Base-by-base conservation (phyloP, 192 early-diverging fungal species). In the Chytriomyces sp. region DNA sequence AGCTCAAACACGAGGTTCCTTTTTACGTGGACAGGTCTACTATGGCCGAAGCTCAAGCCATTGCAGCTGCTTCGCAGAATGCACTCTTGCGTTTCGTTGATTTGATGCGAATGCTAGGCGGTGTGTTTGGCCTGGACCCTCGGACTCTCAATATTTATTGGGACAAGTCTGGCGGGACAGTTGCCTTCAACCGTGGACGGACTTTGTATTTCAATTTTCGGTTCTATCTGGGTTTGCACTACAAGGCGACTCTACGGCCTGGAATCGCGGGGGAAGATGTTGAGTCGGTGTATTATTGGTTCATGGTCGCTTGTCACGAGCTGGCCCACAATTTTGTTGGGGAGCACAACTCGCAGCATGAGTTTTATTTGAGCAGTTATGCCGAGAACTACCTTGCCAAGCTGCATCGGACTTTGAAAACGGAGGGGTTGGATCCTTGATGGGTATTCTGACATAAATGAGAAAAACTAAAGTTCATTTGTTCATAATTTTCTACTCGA, bases 201-300 rank as follows among this genome's bases (percentile, higher is more conserved):
- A 78, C 87, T 8, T 77, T 96, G 37, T 96, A 94, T 68, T 93
- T 96, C 76, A 96, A 96, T 53, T 72, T 90, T 40, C 73, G 93
- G 14, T 95, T 82, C 77, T 96, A 89, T 75, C 71, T 91, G 5
- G 88, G 78, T 0, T 72, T 93, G 67, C 92, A 93, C 54, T 85
- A 85, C 54, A 76, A 79, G 37, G 44, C 61, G 17, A 70, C 59
- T 0, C 40, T 60, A 0, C 65, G 73, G 40, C 59, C 58, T 12
- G 54, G 55, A 5, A 28, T 63, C 33, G 30, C 49, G 12, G 56
- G 30, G 14, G 52, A 62, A 55, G 70, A 68, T 59, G 49, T 44
- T 6, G 83, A 85, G 22, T 60, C 75, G 5, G 81, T 77, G 40
- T 81, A 88, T 54, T 93, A 93, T 75, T 94, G 94, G 94, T 96